Conservation (phyloP, 345 rosid genomes). For the Cochlearia excelsa region DNA sequence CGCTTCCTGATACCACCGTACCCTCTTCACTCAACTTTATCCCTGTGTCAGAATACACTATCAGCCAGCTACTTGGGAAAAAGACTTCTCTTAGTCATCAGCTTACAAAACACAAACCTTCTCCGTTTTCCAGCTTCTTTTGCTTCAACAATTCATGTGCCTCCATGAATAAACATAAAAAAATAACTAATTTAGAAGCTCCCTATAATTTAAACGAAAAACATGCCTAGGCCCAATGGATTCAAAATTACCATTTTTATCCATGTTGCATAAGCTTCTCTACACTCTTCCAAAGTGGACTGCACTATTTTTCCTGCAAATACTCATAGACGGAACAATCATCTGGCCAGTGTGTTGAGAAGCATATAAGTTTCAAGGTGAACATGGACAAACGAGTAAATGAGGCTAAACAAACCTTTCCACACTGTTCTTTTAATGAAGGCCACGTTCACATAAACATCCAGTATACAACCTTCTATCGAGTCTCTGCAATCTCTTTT, state of each 20-base stretch:
- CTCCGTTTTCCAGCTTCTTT: conserved; percentile 57
- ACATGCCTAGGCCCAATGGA: not conserved
- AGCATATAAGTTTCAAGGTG: conserved; percentile 16
- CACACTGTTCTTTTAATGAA: conserved; percentile 85
- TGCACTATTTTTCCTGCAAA: conserved; percentile 80
- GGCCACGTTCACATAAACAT: conserved; percentile 68
- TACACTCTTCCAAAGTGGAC: conserved; percentile 84
- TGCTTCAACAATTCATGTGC: conserved; percentile 69
- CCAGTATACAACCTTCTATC: conserved; percentile 62
- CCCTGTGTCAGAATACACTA: conserved; percentile 23
- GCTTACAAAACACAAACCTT: conserved; percentile 25
- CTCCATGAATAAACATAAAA: conserved; percentile 41
- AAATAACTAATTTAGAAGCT: conserved; percentile 2
- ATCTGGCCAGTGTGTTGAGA: conserved; percentile 14
- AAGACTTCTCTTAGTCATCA: conserved; percentile 11
- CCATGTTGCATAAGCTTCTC: conserved; percentile 76
- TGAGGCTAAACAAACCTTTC: conserved; percentile 56
- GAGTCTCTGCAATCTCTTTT: conserved; percentile 49
- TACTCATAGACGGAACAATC: conserved; percentile 18
- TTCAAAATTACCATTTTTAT: conserved; percentile 52
- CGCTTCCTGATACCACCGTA: conserved; percentile 34
- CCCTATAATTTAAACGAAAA: conserved; percentile 15
- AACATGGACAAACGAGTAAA: conserved; percentile 7
- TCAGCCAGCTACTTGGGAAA: conserved; percentile 17
- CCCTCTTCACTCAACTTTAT: conserved; percentile 37